Conservation (phyloP, 1,284 basidiomycete species). For the Heterobasidion occidentale region DNA sequence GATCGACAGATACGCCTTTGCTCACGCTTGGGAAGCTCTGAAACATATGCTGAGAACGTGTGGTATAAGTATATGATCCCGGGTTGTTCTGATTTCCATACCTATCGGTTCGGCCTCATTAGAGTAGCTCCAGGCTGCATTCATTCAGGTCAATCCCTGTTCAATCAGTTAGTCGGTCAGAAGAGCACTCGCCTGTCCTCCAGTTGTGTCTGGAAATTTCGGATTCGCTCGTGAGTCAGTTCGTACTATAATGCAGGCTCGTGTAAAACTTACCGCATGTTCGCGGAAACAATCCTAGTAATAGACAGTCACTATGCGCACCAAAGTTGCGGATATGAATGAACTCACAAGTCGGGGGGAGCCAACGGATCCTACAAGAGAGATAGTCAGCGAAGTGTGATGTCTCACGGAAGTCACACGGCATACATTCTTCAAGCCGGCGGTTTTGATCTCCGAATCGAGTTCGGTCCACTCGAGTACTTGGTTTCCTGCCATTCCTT, state of each 20-base stretch:
- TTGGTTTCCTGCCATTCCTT: conserved; percentile 60
- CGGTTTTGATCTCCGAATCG: conserved; percentile 58
- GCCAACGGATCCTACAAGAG: conserved; percentile 44
- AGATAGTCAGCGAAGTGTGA: background rate
- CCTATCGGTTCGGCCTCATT: conserved; percentile 19
- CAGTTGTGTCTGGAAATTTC: conserved; percentile 33
- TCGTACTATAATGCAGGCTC: background rate
- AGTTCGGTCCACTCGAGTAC: conserved; percentile 58
- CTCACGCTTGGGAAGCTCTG: conserved; percentile 26
- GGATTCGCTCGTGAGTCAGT: background rate
- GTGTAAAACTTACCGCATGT: conserved; percentile 33
- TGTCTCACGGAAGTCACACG: background rate
- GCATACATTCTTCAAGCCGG: conserved; percentile 45
- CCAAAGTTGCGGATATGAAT: background rate
- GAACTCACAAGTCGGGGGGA: conserved; percentile 46
- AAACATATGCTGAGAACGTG: conserved; percentile 18
- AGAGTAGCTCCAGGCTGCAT: conserved; percentile 20
- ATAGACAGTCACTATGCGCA: background rate
- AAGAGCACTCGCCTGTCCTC: conserved; percentile 27
- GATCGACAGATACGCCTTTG: background rate
- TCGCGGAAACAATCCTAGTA: conserved; percentile 37
- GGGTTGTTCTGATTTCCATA: background rate
- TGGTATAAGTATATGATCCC: background rate
- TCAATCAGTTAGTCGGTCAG: no score
- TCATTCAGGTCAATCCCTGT: background rate